Percentiles rank a stretch among this genome's conserved stretches.
Evolutionary conservation across 495 filamentous ascomycete genomes (phyloP).

Genomic region (Xylaria palmicola): DNA sequence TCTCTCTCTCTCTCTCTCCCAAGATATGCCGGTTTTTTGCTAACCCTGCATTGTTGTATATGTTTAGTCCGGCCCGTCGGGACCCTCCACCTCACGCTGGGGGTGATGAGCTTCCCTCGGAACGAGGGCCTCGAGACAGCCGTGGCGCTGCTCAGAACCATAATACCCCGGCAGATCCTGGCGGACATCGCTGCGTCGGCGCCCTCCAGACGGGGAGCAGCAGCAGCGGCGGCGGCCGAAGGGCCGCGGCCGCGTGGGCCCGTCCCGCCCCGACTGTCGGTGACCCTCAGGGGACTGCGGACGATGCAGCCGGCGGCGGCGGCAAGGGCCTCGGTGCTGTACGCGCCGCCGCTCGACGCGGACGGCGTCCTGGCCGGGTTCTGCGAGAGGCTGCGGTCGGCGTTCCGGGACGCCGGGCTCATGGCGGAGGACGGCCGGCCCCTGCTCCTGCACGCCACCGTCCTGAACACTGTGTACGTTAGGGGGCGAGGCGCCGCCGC

Average conservation of each 20-base stretch:
- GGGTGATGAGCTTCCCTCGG: slow-evolving; percentile 74
- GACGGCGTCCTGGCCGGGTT: slow-evolving; percentile 59
- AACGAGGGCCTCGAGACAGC: slow-evolving; percentile 59
- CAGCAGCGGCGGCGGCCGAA: too few species aligned
- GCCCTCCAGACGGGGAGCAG: slow-evolving; percentile 2
- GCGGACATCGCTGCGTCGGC: slow-evolving; percentile 20
- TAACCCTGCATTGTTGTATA: not conserved
- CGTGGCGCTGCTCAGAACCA: slow-evolving; percentile 48
- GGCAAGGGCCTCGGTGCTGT: slow-evolving; percentile 41
- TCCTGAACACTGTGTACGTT: slow-evolving; percentile 85
- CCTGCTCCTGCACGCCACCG: slow-evolving; percentile 80
- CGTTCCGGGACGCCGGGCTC: slow-evolving; percentile 63
- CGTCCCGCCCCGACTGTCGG: slow-evolving; percentile 16
- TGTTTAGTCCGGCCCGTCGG: slow-evolving; percentile 69
- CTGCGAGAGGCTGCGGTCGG: slow-evolving; percentile 57
- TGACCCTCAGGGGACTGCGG: slow-evolving; percentile 49
- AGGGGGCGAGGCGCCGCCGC: slow-evolving; percentile 27
- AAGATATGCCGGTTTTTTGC: too few species aligned
- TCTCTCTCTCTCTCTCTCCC: not conserved
- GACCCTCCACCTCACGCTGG: slow-evolving; percentile 81
- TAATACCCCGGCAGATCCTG: slow-evolving; percentile 57
- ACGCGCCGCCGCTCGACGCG: slow-evolving; percentile 52
- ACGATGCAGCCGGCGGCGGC: slow-evolving; percentile 45
- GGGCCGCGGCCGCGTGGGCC: slow-evolving; percentile 2
- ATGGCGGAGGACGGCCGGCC: slow-evolving; percentile 60